phyloP scores from a whole-genome alignment of 805 yeast genomes.

The Babjeviella inositovora region DNA sequence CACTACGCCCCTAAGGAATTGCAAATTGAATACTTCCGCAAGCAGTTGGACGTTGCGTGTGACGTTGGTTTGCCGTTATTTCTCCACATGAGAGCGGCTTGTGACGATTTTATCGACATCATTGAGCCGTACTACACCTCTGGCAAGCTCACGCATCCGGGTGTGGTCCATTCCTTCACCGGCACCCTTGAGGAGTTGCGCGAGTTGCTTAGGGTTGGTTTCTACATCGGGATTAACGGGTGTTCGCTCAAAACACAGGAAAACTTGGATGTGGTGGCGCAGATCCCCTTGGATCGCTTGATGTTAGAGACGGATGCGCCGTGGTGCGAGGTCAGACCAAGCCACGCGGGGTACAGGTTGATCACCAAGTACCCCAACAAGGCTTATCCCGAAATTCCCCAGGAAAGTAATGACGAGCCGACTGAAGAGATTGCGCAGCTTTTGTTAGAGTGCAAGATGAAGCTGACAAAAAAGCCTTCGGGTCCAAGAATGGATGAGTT shows the following conservation, averaged over 20 bases:
- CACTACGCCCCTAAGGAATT: slow-evolving; percentile 54
- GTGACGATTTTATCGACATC: slow-evolving; percentile 58
- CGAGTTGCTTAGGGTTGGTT: slow-evolving; percentile 36
- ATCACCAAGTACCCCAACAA: slow-evolving; percentile 39
- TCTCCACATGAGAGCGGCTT: slow-evolving; percentile 78
- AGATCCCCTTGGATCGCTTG: slow-evolving; percentile 55
- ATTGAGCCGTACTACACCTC: slow-evolving; percentile 39
- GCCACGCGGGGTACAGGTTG: slow-evolving; percentile 58
- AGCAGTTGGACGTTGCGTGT: slow-evolving; percentile 54
- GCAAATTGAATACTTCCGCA: slow-evolving; percentile 52
- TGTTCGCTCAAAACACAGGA: slow-evolving; percentile 76
- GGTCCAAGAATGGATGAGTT: slow-evolving; percentile 22
- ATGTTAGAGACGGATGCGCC: slow-evolving; percentile 95
- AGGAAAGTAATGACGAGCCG: slow-evolving; percentile 3
- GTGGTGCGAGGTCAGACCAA: slow-evolving; percentile 88
- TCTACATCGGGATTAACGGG: slow-evolving; percentile 79
- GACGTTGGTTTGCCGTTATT: slow-evolving; percentile 62
- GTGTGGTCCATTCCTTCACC: slow-evolving; percentile 94
- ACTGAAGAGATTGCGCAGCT: slow-evolving; percentile 1
- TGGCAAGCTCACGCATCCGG: slow-evolving; percentile 26
- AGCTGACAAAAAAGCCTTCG: slow-evolving; percentile 6
- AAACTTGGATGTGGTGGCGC: slow-evolving; percentile 46
- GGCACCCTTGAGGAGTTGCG: slow-evolving; percentile 57
- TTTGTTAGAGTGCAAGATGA: too few species aligned
- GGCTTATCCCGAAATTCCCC: slow-evolving; percentile 26